Percentiles rank a stretch among this genome's conserved stretches.
Conservation (phyloP, 225 moss, liverwort and hornwort genomes). For the Physcomitrium patens region DNA sequence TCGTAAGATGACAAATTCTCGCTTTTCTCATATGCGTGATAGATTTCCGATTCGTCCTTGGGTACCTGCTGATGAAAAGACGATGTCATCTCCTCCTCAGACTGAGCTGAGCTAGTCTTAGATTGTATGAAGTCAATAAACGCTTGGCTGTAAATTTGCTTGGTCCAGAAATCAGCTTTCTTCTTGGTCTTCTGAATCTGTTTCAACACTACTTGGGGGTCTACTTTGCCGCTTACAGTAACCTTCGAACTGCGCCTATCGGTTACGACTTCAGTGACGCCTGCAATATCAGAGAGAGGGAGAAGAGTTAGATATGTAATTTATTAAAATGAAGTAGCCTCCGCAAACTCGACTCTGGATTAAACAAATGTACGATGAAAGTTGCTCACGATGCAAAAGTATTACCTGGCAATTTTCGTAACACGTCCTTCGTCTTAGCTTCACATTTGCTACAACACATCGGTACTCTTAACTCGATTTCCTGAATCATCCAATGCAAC, state of each 20-base stretch:
- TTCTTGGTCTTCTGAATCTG: conserved; percentile 19
- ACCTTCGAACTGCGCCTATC: conserved; percentile 5
- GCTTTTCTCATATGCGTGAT: conserved; percentile 52
- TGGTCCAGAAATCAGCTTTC: conserved; percentile 19
- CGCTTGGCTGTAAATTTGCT: conserved; percentile 20
- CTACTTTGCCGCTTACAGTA: conserved; percentile 26
- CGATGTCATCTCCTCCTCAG: conserved; percentile 42
- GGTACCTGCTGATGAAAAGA: conserved; percentile 43
- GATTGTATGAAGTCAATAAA: conserved; percentile 32
- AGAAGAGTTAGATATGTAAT: too few species aligned
- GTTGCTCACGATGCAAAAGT: too few species aligned
- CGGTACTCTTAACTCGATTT: conserved; percentile 21
- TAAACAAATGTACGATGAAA: too few species aligned
- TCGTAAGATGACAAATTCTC: conserved; percentile 51
- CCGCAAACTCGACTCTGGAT: not conserved
- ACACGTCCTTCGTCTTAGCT: not conserved
- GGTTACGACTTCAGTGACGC: conserved; percentile 3
- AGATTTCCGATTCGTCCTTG: conserved; percentile 37
- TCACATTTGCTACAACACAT: conserved; percentile 17
- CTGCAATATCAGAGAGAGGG: not conserved
- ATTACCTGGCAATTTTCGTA: not conserved
- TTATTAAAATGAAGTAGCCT: not conserved
- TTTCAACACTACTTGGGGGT: conserved; percentile 22
- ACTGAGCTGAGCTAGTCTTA: conserved; percentile 11
- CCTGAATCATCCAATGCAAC: too few species aligned